Evolutionary conservation across 345 rosid species (phyloP).

Genomic region (Abelmoschus esculentus): DNA sequence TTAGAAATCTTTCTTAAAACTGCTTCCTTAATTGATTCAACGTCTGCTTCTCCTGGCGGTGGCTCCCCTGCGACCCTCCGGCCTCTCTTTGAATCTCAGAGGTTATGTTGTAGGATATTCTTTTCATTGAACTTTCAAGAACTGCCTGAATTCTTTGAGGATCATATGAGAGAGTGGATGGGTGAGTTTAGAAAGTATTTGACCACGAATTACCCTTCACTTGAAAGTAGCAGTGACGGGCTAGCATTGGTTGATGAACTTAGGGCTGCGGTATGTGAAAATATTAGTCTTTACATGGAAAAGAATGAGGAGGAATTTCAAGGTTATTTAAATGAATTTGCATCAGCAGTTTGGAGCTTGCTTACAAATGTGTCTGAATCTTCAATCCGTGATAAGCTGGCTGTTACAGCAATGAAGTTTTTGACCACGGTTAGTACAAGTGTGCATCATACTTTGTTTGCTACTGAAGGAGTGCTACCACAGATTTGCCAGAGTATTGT

Average conservation of each 20-base stretch:
- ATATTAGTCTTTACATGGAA: conserved; percentile 90
- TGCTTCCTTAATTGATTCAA: conserved; percentile 52
- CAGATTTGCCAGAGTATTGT: conserved; percentile 88
- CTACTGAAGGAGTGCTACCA: conserved; percentile 59
- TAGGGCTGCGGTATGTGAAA: conserved; percentile 86
- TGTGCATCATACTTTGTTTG: conserved; percentile 83
- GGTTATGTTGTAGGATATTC: conserved; percentile 80
- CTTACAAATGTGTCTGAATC: conserved; percentile 65
- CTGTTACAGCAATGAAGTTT: conserved; percentile 82
- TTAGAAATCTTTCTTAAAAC: conserved; percentile 58
- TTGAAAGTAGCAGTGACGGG: conserved; percentile 55
- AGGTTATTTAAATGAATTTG: conserved; percentile 60
- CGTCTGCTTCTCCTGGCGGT: conserved; percentile 29
- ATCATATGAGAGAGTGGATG: conserved; percentile 96
- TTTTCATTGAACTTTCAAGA: conserved; percentile 84
- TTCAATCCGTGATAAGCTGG: conserved; percentile 66
- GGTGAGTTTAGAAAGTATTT: conserved; percentile 70
- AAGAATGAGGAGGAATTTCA: conserved; percentile 90
- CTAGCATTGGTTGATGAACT: conserved; percentile 56
- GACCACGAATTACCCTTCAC: conserved; percentile 42
- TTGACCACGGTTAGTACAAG: conserved; percentile 90
- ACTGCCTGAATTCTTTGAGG: conserved; percentile 91
- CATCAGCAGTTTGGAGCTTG: conserved; percentile 79
- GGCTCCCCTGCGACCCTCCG: conserved; percentile 40
- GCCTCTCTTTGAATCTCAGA: conserved; percentile 71